Base-by-base conservation (phyloP, 306 rosid species). In the Quercus ilex region DNA sequence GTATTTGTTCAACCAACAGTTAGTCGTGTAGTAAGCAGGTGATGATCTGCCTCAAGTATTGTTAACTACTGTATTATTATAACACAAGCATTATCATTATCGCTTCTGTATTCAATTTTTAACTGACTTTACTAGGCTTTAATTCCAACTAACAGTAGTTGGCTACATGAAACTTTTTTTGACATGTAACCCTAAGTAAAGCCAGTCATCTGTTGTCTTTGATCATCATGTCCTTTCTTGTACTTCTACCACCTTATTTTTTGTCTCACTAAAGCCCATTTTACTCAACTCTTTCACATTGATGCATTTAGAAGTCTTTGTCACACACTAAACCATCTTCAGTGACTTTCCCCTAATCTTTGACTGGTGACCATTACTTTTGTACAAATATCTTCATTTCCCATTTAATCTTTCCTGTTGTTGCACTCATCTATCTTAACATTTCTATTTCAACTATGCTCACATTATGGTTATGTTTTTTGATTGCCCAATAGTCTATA, bases 11-110 rank as follows among this genome's bases (percentile, higher is more conserved):
- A 89, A 69, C 99, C 99, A 86, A 88, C 95, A n/a, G 85, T 84
- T 68, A 89, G 87, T 79, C 99, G 99, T 59, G 96, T 92, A 60
- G 91, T 91, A 56, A 91, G 85, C 97, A 94, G 99, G 99, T 89
- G 74, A 80, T 78, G 30, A 76, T 85, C 77, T 0, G 19, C 72
- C 26, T 33, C 18, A 33, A 19, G 19, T 8, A 67, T 33, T 33
- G 13, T 67, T 67, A 49, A 49, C 53, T 31, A 19, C 11, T 67
- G 28, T 67, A 46, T 17, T 67, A 19, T 0, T 9, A 46, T 17
- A 35, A 67, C 38, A 41, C 5, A 43, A 46, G 25, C 26, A 20
- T 70, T 5, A 23, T 33, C 26, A 20, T 53, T 55, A 57, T 53
- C 21, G 11, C 56, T n/a, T 62, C 53, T 68, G 15, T 35, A n/a